Percentiles rank a stretch among this genome's conserved stretches.
Conservation (phyloP, 306 rosid genomes). For the Cicer chorassanicum region DNA sequence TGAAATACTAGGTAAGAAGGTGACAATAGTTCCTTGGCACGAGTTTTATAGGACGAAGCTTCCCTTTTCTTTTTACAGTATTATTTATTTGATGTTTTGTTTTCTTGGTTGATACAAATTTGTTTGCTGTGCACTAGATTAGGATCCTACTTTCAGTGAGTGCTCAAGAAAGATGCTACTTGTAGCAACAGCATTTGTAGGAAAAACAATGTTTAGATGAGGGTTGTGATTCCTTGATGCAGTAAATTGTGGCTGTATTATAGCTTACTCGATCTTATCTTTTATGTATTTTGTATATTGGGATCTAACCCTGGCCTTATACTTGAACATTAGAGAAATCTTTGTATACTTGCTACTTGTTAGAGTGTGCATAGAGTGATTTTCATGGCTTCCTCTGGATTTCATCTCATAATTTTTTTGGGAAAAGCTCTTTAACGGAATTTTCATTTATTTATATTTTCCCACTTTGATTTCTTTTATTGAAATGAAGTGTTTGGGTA, state of each 20-base stretch:
- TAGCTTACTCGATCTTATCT: not conserved
- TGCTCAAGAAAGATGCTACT: not conserved
- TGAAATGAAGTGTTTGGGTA: not conserved
- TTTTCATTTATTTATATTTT: not conserved
- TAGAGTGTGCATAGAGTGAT: not conserved
- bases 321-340: not conserved
- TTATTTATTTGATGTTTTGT: not conserved
- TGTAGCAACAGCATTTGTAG: not conserved
- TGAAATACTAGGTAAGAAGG: too few species aligned
- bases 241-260: not conserved
- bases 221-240: slow-evolving; percentile 7
- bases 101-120: not conserved
- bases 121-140: not conserved
- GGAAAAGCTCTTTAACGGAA: not conserved
- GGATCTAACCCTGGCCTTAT: too few species aligned
- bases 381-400: not conserved
- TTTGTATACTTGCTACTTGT: slow-evolving; percentile 1
- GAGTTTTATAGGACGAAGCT: not conserved
- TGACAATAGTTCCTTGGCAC: too few species aligned
- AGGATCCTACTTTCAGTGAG: not conserved
- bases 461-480: not conserved
- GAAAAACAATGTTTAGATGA: not conserved
- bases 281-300: not conserved
- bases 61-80: not conserved
- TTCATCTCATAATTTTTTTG: slow-evolving; percentile 9